These are phyloP conservation scores for Geoglossum cookeanum DNA, from an alignment of 2,329 filamentous ascomycete genomes.

Conservation along the genomic window DNA sequence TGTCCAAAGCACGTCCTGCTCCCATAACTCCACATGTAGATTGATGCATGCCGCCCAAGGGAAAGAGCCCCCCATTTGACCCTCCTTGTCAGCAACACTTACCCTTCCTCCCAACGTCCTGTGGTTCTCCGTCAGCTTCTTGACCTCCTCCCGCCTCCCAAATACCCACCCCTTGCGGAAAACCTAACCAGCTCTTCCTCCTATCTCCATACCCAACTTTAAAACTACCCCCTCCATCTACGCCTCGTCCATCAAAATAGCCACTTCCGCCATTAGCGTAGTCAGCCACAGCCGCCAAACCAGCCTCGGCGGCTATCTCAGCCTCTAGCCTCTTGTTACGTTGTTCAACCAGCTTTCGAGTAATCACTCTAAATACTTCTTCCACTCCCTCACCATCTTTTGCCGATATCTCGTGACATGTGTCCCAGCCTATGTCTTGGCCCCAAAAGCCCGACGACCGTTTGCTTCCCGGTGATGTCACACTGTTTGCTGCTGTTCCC, in stretches of 20 bases:
- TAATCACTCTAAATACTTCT: constrained; percentile 83
- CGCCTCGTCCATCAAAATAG: constrained; percentile 29
- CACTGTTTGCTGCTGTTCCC: constrained; percentile 11
- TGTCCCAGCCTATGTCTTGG: constrained; percentile 87
- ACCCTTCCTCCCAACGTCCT: not conserved
- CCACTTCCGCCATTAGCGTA: constrained; percentile 15
- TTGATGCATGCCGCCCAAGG: not conserved
- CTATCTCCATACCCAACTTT: constrained; percentile 39
- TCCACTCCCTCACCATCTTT: constrained; percentile 91
- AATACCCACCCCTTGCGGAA: constrained; percentile 28
- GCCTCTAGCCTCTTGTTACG: constrained; percentile 34
- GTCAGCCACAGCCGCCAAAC: constrained; percentile 26
- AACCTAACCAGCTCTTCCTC: constrained; percentile 45
- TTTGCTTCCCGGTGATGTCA: constrained; percentile 24
- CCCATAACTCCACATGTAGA: not conserved
- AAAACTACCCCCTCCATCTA: constrained; percentile 36
- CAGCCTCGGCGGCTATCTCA: constrained; percentile 26
- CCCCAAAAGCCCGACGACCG: constrained; percentile 68
- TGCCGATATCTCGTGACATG: constrained; percentile 89
- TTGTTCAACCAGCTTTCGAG: constrained; percentile 66
- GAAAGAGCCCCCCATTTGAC: not conserved
- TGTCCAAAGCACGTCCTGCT: not conserved
- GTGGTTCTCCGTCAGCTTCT: not conserved
- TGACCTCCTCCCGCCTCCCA: constrained; percentile 12
- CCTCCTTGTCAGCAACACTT: not conserved